Conservation (phyloP, 1,284 basidiomycete genomes). For the Marasmius tenuissimus region DNA sequence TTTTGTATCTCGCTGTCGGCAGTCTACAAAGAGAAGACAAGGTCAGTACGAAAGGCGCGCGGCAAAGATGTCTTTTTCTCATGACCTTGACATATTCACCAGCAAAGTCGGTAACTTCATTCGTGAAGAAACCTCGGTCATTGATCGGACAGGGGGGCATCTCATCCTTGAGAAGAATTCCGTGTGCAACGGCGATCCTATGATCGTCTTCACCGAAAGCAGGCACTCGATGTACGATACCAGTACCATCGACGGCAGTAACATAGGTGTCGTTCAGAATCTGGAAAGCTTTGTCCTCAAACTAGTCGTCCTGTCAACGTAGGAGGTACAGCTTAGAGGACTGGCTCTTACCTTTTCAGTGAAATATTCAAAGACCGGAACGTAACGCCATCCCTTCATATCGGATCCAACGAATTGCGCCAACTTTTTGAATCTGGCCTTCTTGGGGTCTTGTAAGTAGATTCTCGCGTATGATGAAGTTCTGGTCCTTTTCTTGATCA, state of each 20-base stretch:
- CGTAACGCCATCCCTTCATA: slow-evolving; percentile 95
- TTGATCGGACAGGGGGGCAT: slow-evolving; percentile 97
- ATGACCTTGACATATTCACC: slow-evolving; percentile 91
- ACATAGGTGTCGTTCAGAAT: slow-evolving; percentile 96
- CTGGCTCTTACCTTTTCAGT: slow-evolving; percentile 72
- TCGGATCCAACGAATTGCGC: slow-evolving; percentile 87
- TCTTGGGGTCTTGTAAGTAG: slow-evolving; percentile 94
- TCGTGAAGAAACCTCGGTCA: slow-evolving; percentile 86
- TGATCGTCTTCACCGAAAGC: slow-evolving; percentile 99
- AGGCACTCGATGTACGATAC: slow-evolving; percentile 98
- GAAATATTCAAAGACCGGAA: slow-evolving; percentile 97
- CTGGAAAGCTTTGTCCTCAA: slow-evolving; percentile 88
- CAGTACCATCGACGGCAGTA: slow-evolving; percentile 92
- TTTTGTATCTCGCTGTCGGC: slow-evolving; percentile 97
- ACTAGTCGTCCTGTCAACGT: slow-evolving; percentile 46
- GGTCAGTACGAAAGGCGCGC: not conserved
- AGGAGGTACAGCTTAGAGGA: not conserved
- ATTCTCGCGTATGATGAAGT: slow-evolving; percentile 92
- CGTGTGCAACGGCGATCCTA: slow-evolving; percentile 85
- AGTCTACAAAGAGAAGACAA: slow-evolving; percentile 45
- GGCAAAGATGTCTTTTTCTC: slow-evolving; percentile 12
- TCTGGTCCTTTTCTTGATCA: slow-evolving; percentile 85
- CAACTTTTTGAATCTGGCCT: slow-evolving; percentile 94
- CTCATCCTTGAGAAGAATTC: slow-evolving; percentile 82
- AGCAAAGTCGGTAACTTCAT: slow-evolving; percentile 87